These are phyloP conservation scores for Alternaria gaisen DNA, from an alignment of 2,329 filamentous ascomycete species.

Conservation along the genomic window DNA sequence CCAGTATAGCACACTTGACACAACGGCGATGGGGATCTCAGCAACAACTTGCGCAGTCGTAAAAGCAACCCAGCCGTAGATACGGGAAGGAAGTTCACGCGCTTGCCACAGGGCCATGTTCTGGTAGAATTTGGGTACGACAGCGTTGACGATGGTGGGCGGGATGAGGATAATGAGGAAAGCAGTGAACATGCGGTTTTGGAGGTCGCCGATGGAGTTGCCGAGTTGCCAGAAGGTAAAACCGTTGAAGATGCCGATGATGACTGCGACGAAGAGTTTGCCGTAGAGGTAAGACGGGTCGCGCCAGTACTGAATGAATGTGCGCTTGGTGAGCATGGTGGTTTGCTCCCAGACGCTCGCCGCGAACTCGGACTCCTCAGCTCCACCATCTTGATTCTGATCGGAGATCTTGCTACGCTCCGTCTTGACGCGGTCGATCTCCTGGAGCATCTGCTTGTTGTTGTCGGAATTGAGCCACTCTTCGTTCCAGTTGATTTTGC, in stretches of 20 bases:
- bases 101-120: slow-evolving; percentile 78
- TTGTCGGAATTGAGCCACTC: slow-evolving; percentile 75
- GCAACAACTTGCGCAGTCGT: slow-evolving; percentile 69
- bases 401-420: slow-evolving; percentile 60
- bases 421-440: slow-evolving; percentile 71
- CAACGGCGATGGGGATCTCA: slow-evolving; percentile 75
- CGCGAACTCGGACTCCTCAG: slow-evolving; percentile 67
- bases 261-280: slow-evolving; percentile 75
- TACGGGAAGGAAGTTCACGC: slow-evolving; percentile 75
- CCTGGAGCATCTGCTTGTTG: slow-evolving; percentile 65
- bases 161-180: slow-evolving; percentile 69
- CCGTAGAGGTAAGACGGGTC: slow-evolving; percentile 80
- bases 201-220: slow-evolving; percentile 72
- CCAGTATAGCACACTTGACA: slow-evolving; percentile 74
- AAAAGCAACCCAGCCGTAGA: slow-evolving; percentile 82
- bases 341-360: slow-evolving; percentile 71
- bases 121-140: slow-evolving; percentile 80
- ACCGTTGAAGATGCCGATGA: slow-evolving; percentile 79
- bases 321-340: slow-evolving; percentile 71
- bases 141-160: slow-evolving; percentile 74
- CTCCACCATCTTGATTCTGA: slow-evolving; percentile 16
- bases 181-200: slow-evolving; percentile 78
- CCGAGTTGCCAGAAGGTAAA: slow-evolving; percentile 80
- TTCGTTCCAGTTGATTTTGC: slow-evolving; percentile 74
- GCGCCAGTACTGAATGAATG: slow-evolving; percentile 78